These are phyloP conservation scores for Macrophomina tecta DNA, from an alignment of 2,329 filamentous ascomycete genomes.

Conservation along the genomic window DNA sequence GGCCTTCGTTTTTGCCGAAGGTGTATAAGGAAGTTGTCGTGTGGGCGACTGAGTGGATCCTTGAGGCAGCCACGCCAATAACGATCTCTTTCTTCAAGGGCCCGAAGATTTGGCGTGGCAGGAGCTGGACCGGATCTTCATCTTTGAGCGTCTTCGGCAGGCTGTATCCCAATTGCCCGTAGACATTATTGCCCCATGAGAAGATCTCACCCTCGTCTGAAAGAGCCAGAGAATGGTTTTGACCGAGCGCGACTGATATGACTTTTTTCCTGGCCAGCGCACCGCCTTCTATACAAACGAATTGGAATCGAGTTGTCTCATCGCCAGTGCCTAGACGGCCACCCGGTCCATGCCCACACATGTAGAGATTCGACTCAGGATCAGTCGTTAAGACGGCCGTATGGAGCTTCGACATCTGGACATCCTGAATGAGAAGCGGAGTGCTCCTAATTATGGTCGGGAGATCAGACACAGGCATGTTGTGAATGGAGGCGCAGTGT, in stretches of 20 bases:
- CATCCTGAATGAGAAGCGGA: slow-evolving; percentile 78
- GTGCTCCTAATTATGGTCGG: slow-evolving; percentile 75
- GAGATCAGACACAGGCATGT: slow-evolving; percentile 60
- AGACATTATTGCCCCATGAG: slow-evolving; percentile 90
- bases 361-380: slow-evolving; percentile 85
- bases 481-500: slow-evolving; percentile 34
- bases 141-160: slow-evolving; percentile 73
- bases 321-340: slow-evolving; percentile 89
- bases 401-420: slow-evolving; percentile 88
- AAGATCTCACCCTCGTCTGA: slow-evolving; percentile 88
- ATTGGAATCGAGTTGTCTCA: slow-evolving; percentile 86
- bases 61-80: slow-evolving; percentile 83
- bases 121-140: slow-evolving; percentile 80
- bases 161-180: slow-evolving; percentile 84
- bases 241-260: slow-evolving; percentile 79
- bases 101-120: slow-evolving; percentile 89
- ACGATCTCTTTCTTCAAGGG: slow-evolving; percentile 85
- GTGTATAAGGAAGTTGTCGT: slow-evolving; percentile 83
- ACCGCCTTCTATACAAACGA: slow-evolving; percentile 79
- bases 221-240: slow-evolving; percentile 88
- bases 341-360: slow-evolving; percentile 90
- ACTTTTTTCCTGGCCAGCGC: slow-evolving; percentile 76
- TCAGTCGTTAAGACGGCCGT: slow-evolving; percentile 88
- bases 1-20: slow-evolving; percentile 94
- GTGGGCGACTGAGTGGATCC: slow-evolving; percentile 89